Conservation (phyloP, 2,329 filamentous ascomycete genomes). For the Aspergillus versicolor region DNA sequence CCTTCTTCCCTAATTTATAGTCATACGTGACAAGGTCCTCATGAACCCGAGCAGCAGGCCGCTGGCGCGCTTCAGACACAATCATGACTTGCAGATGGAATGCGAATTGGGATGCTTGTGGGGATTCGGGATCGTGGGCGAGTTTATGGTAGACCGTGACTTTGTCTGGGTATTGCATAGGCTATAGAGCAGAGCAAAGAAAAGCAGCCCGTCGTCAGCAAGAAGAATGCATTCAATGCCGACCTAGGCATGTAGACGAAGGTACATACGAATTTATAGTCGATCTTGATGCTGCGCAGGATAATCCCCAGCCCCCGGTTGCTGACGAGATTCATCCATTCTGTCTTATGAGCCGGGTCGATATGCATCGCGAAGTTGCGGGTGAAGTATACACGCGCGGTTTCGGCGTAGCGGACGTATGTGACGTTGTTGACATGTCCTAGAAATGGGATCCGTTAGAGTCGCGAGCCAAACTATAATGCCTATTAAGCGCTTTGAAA, state of each 20-base stretch:
- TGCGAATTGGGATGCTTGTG: constrained; percentile 29
- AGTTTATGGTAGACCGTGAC: constrained; percentile 84
- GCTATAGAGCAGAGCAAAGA: constrained; percentile 49
- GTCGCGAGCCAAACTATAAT: neutral
- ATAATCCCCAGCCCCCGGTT: constrained; percentile 71
- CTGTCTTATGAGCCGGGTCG: constrained; percentile 59
- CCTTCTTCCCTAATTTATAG: constrained; percentile 60
- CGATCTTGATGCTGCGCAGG: constrained; percentile 72
- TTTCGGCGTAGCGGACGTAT: constrained; percentile 82
- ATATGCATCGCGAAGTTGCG: constrained; percentile 65
- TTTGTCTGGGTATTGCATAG: constrained; percentile 78
- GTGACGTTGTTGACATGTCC: constrained; percentile 84
- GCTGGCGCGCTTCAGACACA: constrained; percentile 71
- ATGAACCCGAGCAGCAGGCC: constrained; percentile 69
- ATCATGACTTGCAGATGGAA: constrained; percentile 60
- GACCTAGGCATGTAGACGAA: neutral
- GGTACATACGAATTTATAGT: constrained; percentile 79
- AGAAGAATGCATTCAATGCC: neutral
- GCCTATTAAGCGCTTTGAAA: neutral
- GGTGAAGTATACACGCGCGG: constrained; percentile 75
- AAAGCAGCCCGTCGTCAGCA: constrained; percentile 7
- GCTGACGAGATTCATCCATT: constrained; percentile 70
- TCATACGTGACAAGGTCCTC: constrained; percentile 83
- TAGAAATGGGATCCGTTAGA: constrained; percentile 29
- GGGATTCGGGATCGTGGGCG: constrained; percentile 48